phyloP scores from a whole-genome alignment of 129 eudicot genomes.

The Flaveria bidentis region DNA sequence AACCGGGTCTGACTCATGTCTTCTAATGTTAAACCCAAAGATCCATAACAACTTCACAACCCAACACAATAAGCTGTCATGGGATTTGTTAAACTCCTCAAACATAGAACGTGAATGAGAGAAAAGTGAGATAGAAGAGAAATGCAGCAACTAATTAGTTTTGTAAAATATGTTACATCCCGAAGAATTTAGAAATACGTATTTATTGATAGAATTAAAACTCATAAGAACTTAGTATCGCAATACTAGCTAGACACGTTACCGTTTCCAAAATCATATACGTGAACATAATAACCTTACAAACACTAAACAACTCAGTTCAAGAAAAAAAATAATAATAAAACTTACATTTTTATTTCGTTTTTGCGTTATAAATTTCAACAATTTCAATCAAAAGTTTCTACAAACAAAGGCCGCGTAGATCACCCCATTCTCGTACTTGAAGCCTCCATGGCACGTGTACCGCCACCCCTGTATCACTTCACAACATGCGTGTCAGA shows the following conservation, averaged over 20 bases:
- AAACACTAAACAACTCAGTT: neutral
- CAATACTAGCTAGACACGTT: neutral
- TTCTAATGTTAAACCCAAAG: no score
- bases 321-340: neutral
- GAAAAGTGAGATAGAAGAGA: no score
- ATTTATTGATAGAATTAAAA: neutral
- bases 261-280: neutral
- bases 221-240: neutral
- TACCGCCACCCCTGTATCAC: neutral
- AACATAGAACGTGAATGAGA: no score
- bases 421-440: constrained; percentile 30
- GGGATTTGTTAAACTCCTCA: no score
- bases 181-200: no score
- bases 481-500: constrained; percentile 38
- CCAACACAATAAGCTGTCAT: no score
- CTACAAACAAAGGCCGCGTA: neutral
- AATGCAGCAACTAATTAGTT: no score
- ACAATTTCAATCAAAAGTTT: neutral
- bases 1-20: no score
- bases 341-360: neutral
- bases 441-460: constrained; percentile 22
- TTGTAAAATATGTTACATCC: neutral
- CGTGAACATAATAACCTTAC: neutral
- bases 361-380: neutral
- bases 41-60: no score